Evolutionary conservation across 1,284 basidiomycete species (phyloP).

Genomic region (Spongispora temasekensis): DNA sequence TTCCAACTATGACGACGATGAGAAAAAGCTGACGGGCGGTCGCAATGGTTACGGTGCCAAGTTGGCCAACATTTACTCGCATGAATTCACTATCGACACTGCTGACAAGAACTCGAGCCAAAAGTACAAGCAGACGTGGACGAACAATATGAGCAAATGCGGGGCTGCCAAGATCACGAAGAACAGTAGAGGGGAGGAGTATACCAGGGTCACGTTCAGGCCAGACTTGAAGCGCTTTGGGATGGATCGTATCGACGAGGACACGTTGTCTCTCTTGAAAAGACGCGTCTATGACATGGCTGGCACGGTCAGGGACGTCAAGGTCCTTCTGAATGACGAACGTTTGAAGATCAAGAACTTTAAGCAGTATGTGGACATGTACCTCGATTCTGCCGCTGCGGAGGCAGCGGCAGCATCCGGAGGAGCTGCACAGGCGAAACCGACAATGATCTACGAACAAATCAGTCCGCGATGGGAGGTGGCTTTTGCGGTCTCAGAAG

Average conservation of each 20-base stretch:
- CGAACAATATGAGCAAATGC: conserved; percentile 90
- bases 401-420: conserved; percentile 67
- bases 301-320: conserved; percentile 91
- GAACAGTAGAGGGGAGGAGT: conserved; percentile 86
- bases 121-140: conserved; percentile 97
- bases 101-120: conserved; percentile 86
- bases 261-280: conserved; percentile 87
- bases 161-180: conserved; percentile 92
- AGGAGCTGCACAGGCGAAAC: conserved; percentile 76
- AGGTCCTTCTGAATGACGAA: conserved; percentile 94
- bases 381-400: conserved; percentile 73
- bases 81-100: conserved; percentile 96
- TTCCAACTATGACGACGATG: conserved; percentile 98
- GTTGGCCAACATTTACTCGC: conserved; percentile 98
- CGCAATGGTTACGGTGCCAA: conserved; percentile 99
- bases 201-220: conserved; percentile 93
- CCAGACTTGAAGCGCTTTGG: conserved; percentile 93
- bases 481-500: conserved; percentile 93
- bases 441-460: conserved; percentile 81
- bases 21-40: conserved; percentile 98
- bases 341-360: conserved; percentile 93
- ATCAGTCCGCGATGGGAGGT: conserved; percentile 90
- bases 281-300: conserved; percentile 99
- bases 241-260: conserved; percentile 91
- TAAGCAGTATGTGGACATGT: conserved; percentile 98